Evolutionary conservation across 108 stramenopile genomes (phyloP), one percentile per base, ranked within the genome.

Genomic region (Cyclotella distinguenda): DNA sequence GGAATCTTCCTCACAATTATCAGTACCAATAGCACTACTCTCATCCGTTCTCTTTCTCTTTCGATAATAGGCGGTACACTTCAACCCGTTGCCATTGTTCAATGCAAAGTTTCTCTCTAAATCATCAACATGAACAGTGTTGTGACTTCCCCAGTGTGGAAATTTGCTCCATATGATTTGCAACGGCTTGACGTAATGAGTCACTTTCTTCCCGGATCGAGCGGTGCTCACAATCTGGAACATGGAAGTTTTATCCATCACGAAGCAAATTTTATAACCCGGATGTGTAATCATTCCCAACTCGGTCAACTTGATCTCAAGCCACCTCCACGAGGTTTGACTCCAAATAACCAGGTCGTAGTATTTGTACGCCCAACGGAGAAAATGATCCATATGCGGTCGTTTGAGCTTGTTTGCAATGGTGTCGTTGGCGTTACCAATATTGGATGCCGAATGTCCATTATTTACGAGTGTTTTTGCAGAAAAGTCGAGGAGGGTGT

Each of bases 91-190:
- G 4, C 55, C 57, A 32, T 84, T 75, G 73, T 98, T 98, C 60
- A 98, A 76, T 0, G 96, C 97, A 70, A 98, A 98, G 58, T 98
- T 98, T 4, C 96, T 70, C 4, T 81, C 61, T 31, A 98, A 76
- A 64, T 98, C 97, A 72, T 98, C 97, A 3, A 98, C 56, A 74
- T 98, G 97, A 0, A 95, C 54, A 36, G 54, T 55, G 18, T 55
- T 55, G 6, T 86, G 79, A 11, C 76, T 61, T 16, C 77, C 74
- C 93, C 93, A 98, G 23, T 69, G 70, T 15, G 92, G 83, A 65
- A 95, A 91, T 66, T 98, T 98, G 44, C 70, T 60, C 97, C 97
- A 98, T 42, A 98, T 98, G n/a, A 98, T 85, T 69, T 97, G 95
- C 40, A 98, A 66, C 3, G 97, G 96, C 54, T 98, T 98, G 27